Conservation (phyloP, 805 yeast genomes). For the Wickerhamomyces sydowiorum region DNA sequence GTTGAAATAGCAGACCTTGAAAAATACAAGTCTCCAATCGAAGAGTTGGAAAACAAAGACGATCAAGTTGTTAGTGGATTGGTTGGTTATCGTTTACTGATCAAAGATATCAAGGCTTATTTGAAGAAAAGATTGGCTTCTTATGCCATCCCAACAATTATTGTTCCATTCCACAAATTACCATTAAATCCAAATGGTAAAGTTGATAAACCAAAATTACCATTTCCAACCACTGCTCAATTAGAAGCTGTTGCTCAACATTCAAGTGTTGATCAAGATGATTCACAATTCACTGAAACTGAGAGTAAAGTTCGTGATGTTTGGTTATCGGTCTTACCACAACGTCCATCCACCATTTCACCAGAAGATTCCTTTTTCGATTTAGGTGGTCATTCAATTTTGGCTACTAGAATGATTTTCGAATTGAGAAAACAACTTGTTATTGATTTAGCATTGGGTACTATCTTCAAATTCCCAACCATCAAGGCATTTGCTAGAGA, state of each 20-base stretch:
- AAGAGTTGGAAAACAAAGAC: constrained; percentile 34
- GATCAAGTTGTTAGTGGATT: constrained; percentile 77
- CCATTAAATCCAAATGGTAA: constrained; percentile 98
- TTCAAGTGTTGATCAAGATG: constrained; percentile 34
- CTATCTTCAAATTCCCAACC: constrained; percentile 86
- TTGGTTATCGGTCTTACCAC: constrained; percentile 85
- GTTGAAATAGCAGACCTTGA: constrained; percentile 42
- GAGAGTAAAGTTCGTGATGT: constrained; percentile 71
- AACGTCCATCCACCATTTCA: constrained; percentile 69
- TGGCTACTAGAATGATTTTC: constrained; percentile 96
- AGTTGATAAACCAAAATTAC: constrained; percentile 94
- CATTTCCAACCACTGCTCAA: constrained; percentile 90
- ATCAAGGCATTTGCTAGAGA: constrained; percentile 71
- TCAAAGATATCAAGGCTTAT: constrained; percentile 75
- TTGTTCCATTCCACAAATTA: constrained; percentile 78
- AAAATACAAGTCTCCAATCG: constrained; percentile 36
- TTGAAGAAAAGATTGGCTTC: constrained; percentile 85
- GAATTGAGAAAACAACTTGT: constrained; percentile 74
- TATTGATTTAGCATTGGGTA: constrained; percentile 83
- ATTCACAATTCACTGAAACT: constrained; percentile 50
- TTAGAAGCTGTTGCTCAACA: constrained; percentile 66
- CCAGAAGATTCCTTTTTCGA: constrained; percentile 91
- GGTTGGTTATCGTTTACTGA: constrained; percentile 66
- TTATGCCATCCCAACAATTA: constrained; percentile 88
- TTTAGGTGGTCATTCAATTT: constrained; percentile 94